Base-by-base conservation (phyloP, 2,329 filamentous ascomycete species). In the Biscogniauxia marginata region DNA sequence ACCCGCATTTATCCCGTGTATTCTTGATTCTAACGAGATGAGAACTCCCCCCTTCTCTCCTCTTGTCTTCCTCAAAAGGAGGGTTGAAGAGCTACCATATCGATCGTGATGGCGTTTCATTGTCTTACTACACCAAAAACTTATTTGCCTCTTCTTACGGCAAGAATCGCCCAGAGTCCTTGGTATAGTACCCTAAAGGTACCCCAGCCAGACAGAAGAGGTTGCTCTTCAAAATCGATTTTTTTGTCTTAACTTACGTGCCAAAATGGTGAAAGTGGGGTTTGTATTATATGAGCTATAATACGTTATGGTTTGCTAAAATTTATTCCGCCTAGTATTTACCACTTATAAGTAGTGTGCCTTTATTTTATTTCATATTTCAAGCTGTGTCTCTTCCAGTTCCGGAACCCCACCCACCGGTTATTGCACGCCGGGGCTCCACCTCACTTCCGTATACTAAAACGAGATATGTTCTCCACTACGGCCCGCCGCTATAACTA, bases 201-300 rank as follows among this genome's bases (percentile, higher is more conserved):
- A 66, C 65, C 4, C 5, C 62, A 9, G 20, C 16, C 18, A 47
- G 51, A 23, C 67, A 70, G 57, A 66, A 66, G 63, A 66, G 61
- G 57, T 61, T 70, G 5, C 50, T 70, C 7, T 67, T 66, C 63
- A 69, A 70, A 56, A 63, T 70, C 24, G 68, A 70, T 50, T 63
- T 66, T 43, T 68, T 66, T 61, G 69, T 70, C 54, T 59, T 70
- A 8, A 66, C 62, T 3, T 68, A 68, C 50, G 62, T n/a, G n/a
- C n/a, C n/a, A n/a, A n/a, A n/a, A n/a, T n/a, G n/a, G n/a, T n/a
- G n/a, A n/a, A n/a, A n/a, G n/a, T n/a, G n/a, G n/a, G n/a, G n/a
- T n/a, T n/a, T n/a, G n/a, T n/a, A n/a, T n/a, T n/a, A n/a, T n/a
- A n/a, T n/a, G n/a, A n/a, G n/a, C n/a, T n/a, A n/a, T n/a, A n/a